A percentile compares a stretch with the other conserved stretches of the same genome.
Evolutionary conservation across 2,329 filamentous ascomycete genomes (phyloP).

Genomic region (Fusarium keratoplasticum): DNA sequence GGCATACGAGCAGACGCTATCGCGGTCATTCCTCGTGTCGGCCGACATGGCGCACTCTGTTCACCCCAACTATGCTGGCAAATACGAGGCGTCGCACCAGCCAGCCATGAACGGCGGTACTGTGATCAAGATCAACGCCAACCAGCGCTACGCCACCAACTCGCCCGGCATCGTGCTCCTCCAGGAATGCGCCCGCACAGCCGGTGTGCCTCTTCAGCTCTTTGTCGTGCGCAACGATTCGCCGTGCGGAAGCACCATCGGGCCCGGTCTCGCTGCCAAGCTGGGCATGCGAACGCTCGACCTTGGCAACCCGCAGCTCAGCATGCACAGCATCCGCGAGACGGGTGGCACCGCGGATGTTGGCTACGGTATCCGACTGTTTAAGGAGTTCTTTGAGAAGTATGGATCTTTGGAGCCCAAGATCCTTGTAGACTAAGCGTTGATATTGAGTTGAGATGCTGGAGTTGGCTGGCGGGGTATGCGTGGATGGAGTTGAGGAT

Average conservation of each 20-base stretch:
- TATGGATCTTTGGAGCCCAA: conserved; percentile 86
- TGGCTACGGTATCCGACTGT: conserved; percentile 85
- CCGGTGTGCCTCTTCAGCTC: conserved; percentile 87
- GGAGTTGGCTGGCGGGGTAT: conserved; percentile 11
- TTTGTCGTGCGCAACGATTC: conserved; percentile 98
- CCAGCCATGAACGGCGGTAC: conserved; percentile 97
- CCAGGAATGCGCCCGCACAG: conserved; percentile 82
- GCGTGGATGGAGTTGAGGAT: conserved; percentile 24
- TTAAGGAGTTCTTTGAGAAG: conserved; percentile 86
- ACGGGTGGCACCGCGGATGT: conserved; percentile 91
- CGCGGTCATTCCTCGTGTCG: conserved; percentile 91
- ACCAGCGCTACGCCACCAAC: conserved; percentile 96
- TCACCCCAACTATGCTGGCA: conserved; percentile 92
- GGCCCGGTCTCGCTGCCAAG: conserved; percentile 91
- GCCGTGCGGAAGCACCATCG: conserved; percentile 94
- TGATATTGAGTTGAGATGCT: not conserved
- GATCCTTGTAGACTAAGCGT: conserved; percentile 81
- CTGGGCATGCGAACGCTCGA: conserved; percentile 91
- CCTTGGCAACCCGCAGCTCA: conserved; percentile 91
- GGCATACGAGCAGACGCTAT: conserved; percentile 91
- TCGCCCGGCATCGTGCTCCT: conserved; percentile 93
- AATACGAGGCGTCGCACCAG: conserved; percentile 91
- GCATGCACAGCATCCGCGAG: conserved; percentile 97
- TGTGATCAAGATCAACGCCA: conserved; percentile 98
- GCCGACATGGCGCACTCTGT: conserved; percentile 98